Percentiles rank a stretch among this genome's conserved stretches.
phyloP scores from a whole-genome alignment of 495 filamentous ascomycete genomes.

The Cryomyces minteri region DNA sequence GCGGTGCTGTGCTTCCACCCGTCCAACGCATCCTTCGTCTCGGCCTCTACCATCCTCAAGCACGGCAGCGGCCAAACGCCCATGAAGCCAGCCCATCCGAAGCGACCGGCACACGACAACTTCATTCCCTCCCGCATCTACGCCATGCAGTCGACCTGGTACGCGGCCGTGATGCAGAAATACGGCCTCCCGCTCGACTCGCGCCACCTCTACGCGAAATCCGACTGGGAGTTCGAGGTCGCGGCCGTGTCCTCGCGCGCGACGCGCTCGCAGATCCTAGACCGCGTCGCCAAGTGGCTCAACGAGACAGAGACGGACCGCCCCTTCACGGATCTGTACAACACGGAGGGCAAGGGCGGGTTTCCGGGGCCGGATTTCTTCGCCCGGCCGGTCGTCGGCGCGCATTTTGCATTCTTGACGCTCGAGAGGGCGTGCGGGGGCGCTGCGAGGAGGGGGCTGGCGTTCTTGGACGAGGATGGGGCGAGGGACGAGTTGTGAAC shows the following conservation, averaged over 20 bases:
- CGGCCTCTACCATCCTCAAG: background rate
- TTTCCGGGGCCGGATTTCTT: slow-evolving; percentile 20
- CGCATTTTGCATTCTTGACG: slow-evolving; percentile 22
- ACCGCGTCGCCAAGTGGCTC: slow-evolving; percentile 19
- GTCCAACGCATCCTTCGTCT: background rate
- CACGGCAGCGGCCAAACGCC: background rate
- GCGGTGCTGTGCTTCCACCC: slow-evolving; percentile 22
- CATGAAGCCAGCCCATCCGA: background rate
- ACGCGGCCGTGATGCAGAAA: slow-evolving; percentile 19
- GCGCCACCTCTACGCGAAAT: slow-evolving; percentile 25
- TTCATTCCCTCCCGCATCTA: slow-evolving; percentile 24
- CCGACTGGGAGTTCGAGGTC: slow-evolving; percentile 26
- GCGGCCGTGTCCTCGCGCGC: slow-evolving; percentile 17
- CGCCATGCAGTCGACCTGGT: slow-evolving; percentile 19
- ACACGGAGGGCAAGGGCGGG: slow-evolving; percentile 21
- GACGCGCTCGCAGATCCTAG: slow-evolving; percentile 17
- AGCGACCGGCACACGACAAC: slow-evolving; percentile 6
- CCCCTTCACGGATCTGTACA: slow-evolving; percentile 23
- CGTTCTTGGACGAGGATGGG: background rate
- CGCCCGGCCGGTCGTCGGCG: slow-evolving; percentile 23
- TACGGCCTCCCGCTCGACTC: slow-evolving; percentile 26
- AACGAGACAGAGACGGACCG: slow-evolving; percentile 22
- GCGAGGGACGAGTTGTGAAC: background rate
- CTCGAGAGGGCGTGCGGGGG: slow-evolving; percentile 22
- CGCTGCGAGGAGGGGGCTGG: slow-evolving; percentile 1